These are phyloP conservation scores for Copromyces sp. DNA, from an alignment of 495 filamentous ascomycete species.

Conservation along the genomic window DNA sequence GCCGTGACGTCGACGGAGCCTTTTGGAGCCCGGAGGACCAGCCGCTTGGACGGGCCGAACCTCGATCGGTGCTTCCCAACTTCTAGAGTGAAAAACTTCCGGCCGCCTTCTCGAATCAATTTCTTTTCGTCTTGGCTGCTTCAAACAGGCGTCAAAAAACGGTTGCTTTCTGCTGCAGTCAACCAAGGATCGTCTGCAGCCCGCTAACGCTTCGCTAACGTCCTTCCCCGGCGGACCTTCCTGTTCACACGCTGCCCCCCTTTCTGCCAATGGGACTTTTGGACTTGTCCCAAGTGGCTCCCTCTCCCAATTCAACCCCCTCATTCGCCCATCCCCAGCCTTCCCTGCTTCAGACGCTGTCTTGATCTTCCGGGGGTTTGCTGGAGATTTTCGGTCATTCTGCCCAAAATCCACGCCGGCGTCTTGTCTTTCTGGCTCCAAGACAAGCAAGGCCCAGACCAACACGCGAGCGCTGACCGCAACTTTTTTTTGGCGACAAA, in stretches of 20 bases:
- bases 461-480: not conserved
- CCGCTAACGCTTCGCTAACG: not conserved
- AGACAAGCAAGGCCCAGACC: not conserved
- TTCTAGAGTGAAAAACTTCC: not conserved
- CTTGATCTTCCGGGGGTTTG: not conserved
- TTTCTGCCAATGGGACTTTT: not conserved
- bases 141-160: not conserved
- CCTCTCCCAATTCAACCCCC: not conserved
- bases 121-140: not conserved
- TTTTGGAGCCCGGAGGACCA: not conserved
- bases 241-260: not conserved
- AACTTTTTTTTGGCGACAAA: not conserved
- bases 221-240: not conserved
- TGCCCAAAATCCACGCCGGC: not conserved
- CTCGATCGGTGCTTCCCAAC: not conserved
- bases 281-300: not conserved
- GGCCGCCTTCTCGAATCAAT: not conserved
- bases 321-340: not conserved
- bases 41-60: not conserved
- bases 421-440: not conserved
- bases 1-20: not conserved
- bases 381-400: not conserved
- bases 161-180: not conserved
- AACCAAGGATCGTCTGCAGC: not conserved
- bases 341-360: not conserved